phyloP scores from a whole-genome alignment of 805 yeast genomes.

The Kuraishia borneana region DNA sequence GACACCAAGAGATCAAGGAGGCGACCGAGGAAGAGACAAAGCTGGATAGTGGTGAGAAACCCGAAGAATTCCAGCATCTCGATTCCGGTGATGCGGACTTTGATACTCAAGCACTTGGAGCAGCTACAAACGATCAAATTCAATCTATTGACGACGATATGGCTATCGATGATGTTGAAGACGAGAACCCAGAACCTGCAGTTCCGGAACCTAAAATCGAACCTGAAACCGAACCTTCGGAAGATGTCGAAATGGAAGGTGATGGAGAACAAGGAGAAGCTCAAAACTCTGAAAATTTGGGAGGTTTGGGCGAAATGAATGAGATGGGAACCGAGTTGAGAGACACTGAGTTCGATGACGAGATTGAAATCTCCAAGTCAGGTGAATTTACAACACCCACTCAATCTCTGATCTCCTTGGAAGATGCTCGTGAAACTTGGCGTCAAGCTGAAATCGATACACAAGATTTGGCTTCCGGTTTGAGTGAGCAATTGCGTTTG shows the following conservation, averaged over 20 bases:
- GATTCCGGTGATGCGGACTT: constrained; percentile 69
- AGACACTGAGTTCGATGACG: constrained; percentile 8
- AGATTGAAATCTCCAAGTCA: constrained; percentile 9
- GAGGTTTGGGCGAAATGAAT: constrained; percentile 16
- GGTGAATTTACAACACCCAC: constrained; percentile 6
- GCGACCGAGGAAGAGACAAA: constrained; percentile 40
- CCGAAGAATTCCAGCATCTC: constrained; percentile 79
- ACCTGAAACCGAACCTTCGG: constrained; percentile 15
- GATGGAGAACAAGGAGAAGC: constrained; percentile 11
- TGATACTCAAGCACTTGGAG: constrained; percentile 89
- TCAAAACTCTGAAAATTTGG: constrained; percentile 20
- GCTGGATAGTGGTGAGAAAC: constrained; percentile 47
- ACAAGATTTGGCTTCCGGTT: constrained; percentile 72
- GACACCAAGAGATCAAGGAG: constrained; percentile 79
- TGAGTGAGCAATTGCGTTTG: constrained; percentile 86
- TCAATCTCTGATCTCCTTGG: constrained; percentile 38
- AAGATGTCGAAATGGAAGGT: constrained; percentile 15
- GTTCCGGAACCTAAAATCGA: constrained; percentile 12
- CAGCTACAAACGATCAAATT: constrained; percentile 70
- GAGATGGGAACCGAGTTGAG: constrained; percentile 8
- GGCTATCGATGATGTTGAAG: constrained; percentile 68
- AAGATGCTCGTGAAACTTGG: constrained; percentile 75
- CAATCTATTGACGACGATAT: constrained; percentile 69
- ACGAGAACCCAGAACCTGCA: constrained; percentile 9
- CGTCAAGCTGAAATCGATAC: constrained; percentile 73